Conservation (phyloP, 345 rosid species). For the Melastoma malabathricum region DNA sequence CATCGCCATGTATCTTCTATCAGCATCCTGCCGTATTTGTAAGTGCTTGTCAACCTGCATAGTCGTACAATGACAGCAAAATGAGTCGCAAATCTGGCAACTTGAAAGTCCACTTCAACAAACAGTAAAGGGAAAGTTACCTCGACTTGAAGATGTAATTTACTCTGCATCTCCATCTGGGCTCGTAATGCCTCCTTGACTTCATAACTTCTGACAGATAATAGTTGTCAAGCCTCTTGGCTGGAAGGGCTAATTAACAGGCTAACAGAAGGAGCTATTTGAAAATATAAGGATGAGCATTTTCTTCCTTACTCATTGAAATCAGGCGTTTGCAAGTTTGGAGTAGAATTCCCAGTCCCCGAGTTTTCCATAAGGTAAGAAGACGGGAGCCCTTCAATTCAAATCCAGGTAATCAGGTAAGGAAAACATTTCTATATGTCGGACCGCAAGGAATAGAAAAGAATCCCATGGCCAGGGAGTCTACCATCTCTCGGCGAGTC, state of each 20-base stretch:
- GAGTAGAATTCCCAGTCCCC: conserved; percentile 24
- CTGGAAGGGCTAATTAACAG: background rate
- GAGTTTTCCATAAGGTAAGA: conserved; percentile 40
- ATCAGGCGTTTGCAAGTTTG: conserved; percentile 29
- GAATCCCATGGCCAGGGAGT: conserved; percentile 1
- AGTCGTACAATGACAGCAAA: background rate
- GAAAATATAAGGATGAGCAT: conserved; percentile 1
- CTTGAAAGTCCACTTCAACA: background rate
- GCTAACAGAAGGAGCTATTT: background rate
- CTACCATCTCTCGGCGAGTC: conserved; percentile 48
- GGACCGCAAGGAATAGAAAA: background rate
- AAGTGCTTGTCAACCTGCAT: conserved; percentile 52
- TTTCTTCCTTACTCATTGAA: conserved; percentile 46
- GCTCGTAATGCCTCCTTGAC: conserved; percentile 60
- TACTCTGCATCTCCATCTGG: conserved; percentile 83
- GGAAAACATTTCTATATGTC: background rate
- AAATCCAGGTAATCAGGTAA: conserved; percentile 2
- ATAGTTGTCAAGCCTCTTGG: background rate
- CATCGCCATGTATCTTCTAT: conserved; percentile 44
- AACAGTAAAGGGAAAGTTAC: conserved; percentile 11
- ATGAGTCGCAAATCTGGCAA: background rate
- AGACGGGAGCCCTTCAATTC: conserved; percentile 23
- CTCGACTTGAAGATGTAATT: conserved; percentile 70
- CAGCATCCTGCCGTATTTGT: conserved; percentile 53
- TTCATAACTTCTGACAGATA: conserved; percentile 35